Percentiles rank a stretch among this genome's conserved stretches.
Conservation (phyloP, 176 grass and related monocot genomes). For the Otatea glauca region DNA sequence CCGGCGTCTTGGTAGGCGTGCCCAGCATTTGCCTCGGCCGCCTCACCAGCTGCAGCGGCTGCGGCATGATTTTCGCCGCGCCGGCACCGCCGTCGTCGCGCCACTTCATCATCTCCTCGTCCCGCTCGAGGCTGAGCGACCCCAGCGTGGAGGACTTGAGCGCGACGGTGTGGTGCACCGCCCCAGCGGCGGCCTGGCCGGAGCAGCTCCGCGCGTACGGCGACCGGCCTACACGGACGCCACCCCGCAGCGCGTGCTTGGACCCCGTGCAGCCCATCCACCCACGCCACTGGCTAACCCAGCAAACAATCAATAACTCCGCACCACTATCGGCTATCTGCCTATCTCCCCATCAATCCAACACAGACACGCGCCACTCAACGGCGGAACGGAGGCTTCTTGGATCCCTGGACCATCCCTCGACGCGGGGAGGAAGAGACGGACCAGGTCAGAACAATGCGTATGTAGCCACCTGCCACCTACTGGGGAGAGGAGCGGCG, state of each 20-base stretch:
- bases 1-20: slow-evolving; percentile 65
- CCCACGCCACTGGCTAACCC: not conserved
- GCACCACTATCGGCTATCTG: not conserved
- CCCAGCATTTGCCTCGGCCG: slow-evolving; percentile 49
- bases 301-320: not conserved
- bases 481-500: not conserved
- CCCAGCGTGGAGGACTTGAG: slow-evolving; percentile 86
- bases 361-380: not conserved
- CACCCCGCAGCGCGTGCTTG: slow-evolving; percentile 61
- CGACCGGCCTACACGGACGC: slow-evolving; percentile 41
- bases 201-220: slow-evolving; percentile 59
- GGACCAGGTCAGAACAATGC: slow-evolving; percentile 32
- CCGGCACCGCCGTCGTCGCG: slow-evolving; percentile 31
- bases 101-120: slow-evolving; percentile 71
- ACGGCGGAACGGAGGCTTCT: slow-evolving; percentile 1
- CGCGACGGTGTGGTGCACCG: slow-evolving; percentile 58
- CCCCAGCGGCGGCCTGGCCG: slow-evolving; percentile 19
- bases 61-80: not conserved
- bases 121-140: slow-evolving; percentile 68
- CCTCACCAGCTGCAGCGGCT: slow-evolving; percentile 44
- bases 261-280: slow-evolving; percentile 89
- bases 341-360: not conserved
- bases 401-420: slow-evolving; percentile 9
- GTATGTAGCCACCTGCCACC: not conserved
- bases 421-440: not conserved